Conservation (phyloP, 2,329 filamentous ascomycete species). For the Leptographium wingfieldii region DNA sequence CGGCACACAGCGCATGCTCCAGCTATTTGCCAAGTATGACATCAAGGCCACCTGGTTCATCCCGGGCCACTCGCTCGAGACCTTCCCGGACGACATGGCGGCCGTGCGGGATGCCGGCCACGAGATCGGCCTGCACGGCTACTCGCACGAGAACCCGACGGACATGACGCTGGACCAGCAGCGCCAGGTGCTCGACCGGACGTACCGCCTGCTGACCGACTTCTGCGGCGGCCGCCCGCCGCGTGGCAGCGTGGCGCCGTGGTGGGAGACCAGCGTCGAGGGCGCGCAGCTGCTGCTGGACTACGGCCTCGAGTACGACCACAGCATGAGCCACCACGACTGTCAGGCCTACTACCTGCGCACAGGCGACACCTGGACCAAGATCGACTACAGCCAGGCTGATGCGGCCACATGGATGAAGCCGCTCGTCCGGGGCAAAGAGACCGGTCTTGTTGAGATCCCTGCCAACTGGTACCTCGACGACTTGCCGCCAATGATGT, state of each 20-base stretch:
- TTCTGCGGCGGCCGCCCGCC: slow-evolving; percentile 64
- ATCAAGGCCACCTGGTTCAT: slow-evolving; percentile 52
- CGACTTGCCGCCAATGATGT: slow-evolving; percentile 58
- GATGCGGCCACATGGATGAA: slow-evolving; percentile 52
- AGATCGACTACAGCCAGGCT: slow-evolving; percentile 52
- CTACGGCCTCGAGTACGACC: slow-evolving; percentile 60
- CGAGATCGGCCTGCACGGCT: slow-evolving; percentile 33
- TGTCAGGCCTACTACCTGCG: slow-evolving; percentile 51
- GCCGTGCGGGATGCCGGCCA: slow-evolving; percentile 33
- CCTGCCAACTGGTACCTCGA: slow-evolving; percentile 53
- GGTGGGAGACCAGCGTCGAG: slow-evolving; percentile 60
- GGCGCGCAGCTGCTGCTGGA: slow-evolving; percentile 50
- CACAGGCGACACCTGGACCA: slow-evolving; percentile 53
- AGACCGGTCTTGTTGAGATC: slow-evolving; percentile 53
- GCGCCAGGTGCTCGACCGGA: slow-evolving; percentile 61
- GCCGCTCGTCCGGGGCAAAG: slow-evolving; percentile 43
- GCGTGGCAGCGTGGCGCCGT: slow-evolving; percentile 59
- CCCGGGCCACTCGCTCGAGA: slow-evolving; percentile 34
- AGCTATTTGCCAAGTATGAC: slow-evolving; percentile 57
- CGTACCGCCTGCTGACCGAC: slow-evolving; percentile 55
- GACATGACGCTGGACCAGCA: slow-evolving; percentile 61
- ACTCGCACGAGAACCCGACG: slow-evolving; percentile 26
- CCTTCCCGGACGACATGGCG: slow-evolving; percentile 32
- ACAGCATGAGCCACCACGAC: slow-evolving; percentile 54
- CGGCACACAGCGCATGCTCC: slow-evolving; percentile 52